A percentile compares a stretch with the other conserved stretches of the same genome.
Evolutionary conservation across 768 basidiomycete genomes (phyloP).

Genomic region (Lactarius deliciosus): DNA sequence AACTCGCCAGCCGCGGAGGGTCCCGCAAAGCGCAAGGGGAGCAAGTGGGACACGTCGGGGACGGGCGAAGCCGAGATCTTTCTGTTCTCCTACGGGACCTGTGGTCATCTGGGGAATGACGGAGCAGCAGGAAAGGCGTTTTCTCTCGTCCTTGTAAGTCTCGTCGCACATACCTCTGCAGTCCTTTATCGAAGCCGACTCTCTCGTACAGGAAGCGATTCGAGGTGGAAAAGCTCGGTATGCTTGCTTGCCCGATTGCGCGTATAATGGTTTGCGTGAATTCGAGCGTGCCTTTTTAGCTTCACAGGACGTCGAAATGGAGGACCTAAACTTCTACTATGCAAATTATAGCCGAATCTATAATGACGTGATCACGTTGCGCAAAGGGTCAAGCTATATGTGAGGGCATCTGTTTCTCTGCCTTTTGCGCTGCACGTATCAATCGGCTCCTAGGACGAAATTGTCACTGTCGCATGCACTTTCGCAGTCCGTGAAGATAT

Average conservation of each 20-base stretch:
- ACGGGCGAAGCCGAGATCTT: constrained; percentile 84
- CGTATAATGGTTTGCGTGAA: neutral
- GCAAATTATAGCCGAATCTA: constrained; percentile 97
- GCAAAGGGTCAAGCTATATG: constrained; percentile 96
- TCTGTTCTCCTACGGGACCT: constrained; percentile 89
- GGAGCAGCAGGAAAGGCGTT: constrained; percentile 86
- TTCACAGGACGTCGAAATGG: constrained; percentile 90
- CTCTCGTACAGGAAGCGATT: constrained; percentile 75
- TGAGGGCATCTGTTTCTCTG: constrained; percentile 42
- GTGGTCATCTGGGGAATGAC: constrained; percentile 99
- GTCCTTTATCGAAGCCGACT: neutral
- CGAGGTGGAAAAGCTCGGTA: constrained; percentile 84
- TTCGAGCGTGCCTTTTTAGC: constrained; percentile 44
- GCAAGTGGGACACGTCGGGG: constrained; percentile 60
- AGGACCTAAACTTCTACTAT: constrained; percentile 95
- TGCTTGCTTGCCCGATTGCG: constrained; percentile 30
- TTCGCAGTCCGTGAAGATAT: constrained; percentile 96
- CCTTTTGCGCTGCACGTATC: constrained; percentile 17
- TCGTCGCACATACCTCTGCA: constrained; percentile 12
- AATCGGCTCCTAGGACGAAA: constrained; percentile 70
- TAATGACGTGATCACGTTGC: constrained; percentile 94
- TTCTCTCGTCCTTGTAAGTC: constrained; percentile 85
- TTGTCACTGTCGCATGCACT: constrained; percentile 92
- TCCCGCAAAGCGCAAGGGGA: constrained; percentile 48
- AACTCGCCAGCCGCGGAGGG: constrained; percentile 41